Evolutionary conservation across 2,329 filamentous ascomycete genomes (phyloP), one percentile per base, ranked within the genome.

Genomic region (Ophiocordyceps sinensis): DNA sequence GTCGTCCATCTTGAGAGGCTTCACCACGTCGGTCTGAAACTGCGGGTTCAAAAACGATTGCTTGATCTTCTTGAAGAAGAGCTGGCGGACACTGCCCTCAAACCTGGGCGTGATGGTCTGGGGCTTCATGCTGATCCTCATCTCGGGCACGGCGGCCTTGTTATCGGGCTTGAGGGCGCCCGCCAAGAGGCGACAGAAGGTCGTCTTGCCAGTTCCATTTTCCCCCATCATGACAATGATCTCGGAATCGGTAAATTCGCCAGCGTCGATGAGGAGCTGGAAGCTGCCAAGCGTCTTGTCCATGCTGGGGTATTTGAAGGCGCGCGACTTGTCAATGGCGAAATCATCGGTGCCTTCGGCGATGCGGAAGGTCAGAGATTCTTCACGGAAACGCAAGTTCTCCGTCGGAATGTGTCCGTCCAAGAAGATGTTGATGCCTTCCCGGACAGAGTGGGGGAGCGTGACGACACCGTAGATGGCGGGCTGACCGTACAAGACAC

Each of bases 1-100:
- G 60, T 96, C 91, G 40, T 98, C 91, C 46, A 98, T 79, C 70
- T 94, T 95, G 46, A 98, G 77, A n/a, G 93, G 91, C 71, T 96
- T 96, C 69, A 96, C 93, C 43, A 98, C 93, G 62, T 98, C 91
- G 13, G 91, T 98, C 71, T 98, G 91, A 75, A 98, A 98, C 64
- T 98, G 91, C 28, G 91, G 91, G 52, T 81, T 91, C 54, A 98
- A 64, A 77, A 98, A 98, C 31, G 89, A 81, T 46, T 87, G 80
- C 75, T 94, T 94, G 67, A 98, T 98, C 71, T 91, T 89, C 81
- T 98, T 98, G 79, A 96, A 94, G 74, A 98, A 96, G 39, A 98
- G 75, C 64, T 95, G 87, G 47, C 91, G 86, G 44, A 98, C 91
- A 32, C 89, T 98, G 48, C 93, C 91, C 50, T 88, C 82, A 60